These are phyloP conservation scores for Nigrograna mackinnonii DNA, from an alignment of 2,329 filamentous ascomycete genomes.

Conservation along the genomic window DNA sequence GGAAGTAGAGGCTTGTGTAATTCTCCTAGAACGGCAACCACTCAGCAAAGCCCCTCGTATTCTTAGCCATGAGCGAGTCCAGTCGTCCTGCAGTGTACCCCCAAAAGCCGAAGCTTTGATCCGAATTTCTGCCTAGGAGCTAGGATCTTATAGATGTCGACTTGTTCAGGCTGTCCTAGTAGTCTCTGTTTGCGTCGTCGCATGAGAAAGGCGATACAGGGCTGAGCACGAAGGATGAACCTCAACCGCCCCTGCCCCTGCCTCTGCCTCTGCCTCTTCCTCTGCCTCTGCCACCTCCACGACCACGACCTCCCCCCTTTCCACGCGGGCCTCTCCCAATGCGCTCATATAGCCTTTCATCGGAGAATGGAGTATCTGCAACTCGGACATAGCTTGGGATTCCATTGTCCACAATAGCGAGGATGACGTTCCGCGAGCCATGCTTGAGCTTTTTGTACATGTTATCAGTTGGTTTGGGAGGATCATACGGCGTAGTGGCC, in stretches of 20 bases:
- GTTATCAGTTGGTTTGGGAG: slow-evolving; percentile 57
- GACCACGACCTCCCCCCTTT: slow-evolving; percentile 41
- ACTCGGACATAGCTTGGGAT: slow-evolving; percentile 86
- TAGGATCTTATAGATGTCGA: no score
- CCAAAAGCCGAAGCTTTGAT: no score
- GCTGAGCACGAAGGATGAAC: background rate
- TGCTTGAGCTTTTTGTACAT: slow-evolving; percentile 82
- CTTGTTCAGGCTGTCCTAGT: background rate
- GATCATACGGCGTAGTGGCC: slow-evolving; percentile 71
- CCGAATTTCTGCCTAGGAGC: no score
- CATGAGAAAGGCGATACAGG: no score
- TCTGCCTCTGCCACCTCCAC: slow-evolving; percentile 48
- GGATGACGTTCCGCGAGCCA: slow-evolving; percentile 78
- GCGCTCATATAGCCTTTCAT: slow-evolving; percentile 70
- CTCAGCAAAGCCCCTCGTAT: no score
- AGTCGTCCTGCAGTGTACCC: no score
- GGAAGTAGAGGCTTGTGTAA: no score
- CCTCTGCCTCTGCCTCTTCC: slow-evolving; percentile 19
- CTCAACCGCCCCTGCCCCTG: slow-evolving; percentile 1
- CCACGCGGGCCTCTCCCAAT: slow-evolving; percentile 46
- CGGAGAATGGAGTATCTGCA: slow-evolving; percentile 75
- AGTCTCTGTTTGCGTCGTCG: no score
- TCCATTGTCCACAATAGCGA: slow-evolving; percentile 89
- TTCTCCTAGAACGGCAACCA: no score
- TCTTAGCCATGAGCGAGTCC: no score